phyloP scores from a whole-genome alignment of 1,139 yeast genomes.

The Yamadazyma songkhlaensis region DNA sequence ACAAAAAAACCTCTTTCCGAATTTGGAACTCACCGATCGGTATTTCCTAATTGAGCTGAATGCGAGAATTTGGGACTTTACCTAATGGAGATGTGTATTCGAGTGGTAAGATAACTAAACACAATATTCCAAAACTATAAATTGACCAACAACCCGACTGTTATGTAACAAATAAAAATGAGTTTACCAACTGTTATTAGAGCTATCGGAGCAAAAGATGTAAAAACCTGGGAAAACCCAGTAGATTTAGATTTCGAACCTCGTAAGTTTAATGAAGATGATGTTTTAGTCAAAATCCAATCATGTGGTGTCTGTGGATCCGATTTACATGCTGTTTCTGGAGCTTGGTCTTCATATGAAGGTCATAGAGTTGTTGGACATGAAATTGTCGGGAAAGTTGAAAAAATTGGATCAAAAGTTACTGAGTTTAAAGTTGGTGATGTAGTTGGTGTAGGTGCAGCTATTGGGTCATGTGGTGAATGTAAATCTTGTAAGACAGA shows the following conservation, averaged over 20 bases:
- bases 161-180: neutral
- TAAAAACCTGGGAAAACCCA: constrained; percentile 33
- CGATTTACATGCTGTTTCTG: constrained; percentile 41
- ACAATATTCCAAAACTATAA: neutral
- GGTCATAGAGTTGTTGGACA: constrained; percentile 29
- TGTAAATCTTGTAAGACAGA: constrained; percentile 46
- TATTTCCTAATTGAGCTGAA: no score
- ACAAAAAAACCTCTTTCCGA: no score
- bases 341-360: constrained; percentile 37
- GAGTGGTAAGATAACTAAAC: no score
- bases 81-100: no score
- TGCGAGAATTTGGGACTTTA: no score
- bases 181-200: neutral
- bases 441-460: constrained; percentile 62
- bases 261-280: constrained; percentile 28
- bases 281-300: constrained; percentile 30
- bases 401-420: constrained; percentile 38
- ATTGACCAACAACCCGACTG: neutral
- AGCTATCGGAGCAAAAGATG: neutral
- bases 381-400: constrained; percentile 55
- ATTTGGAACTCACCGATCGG: no score
- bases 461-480: constrained; percentile 41
- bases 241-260: constrained; percentile 31
- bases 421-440: constrained; percentile 48
- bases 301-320: constrained; percentile 42